Evolutionary conservation across 202 grass and related monocot species (phyloP), one percentile per base, ranked within the genome.

Genomic region (Schoenoplectus tabernaemontani): DNA sequence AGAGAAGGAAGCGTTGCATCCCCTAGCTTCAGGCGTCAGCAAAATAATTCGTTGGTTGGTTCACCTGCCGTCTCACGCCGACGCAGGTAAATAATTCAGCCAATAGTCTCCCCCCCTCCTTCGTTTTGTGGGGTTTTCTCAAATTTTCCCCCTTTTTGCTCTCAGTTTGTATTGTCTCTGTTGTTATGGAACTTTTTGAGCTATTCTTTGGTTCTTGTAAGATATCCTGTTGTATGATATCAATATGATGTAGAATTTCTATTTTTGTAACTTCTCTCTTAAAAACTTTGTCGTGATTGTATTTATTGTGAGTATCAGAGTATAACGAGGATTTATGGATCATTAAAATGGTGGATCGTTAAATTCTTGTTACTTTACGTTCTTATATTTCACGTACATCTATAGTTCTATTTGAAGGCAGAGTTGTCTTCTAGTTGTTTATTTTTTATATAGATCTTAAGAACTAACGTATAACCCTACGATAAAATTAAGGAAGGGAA

Each of bases 11-110:
- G 86, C 43, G 78, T 84, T 7, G 60, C 86, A 9, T 91, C 91
- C 57, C 90, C 96, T 73, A 93, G 79, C 89, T 96, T 91, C 88
- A 88, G 90, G 88, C 87, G 83, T 65, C 90, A 93, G 64, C 57
- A 87, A 78, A 86, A 76, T 72, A 86, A 89, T 77, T 54, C 47
- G 7, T 26, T 12, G 12, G 36, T 65, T 34, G 59, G 78, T 43
- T 80, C 78, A 64, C 90, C 90, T 50, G 77, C 85, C 69, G 79
- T 87, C 32, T 96, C 90, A 9, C 87, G 92, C 59, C 82, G 90
- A 24, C 90, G 92, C 4, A 80, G 92, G 83, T 96, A 85, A 99
- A 26, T 75, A 54, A 11, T 75, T 56, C 8, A 20, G 71, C 56
- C 28, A 36, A 56, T 2, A 24, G 48, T 51, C 48, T 54, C 11